phyloP scores from a whole-genome alignment of 805 yeast genomes.

The Ogataea neopini region DNA sequence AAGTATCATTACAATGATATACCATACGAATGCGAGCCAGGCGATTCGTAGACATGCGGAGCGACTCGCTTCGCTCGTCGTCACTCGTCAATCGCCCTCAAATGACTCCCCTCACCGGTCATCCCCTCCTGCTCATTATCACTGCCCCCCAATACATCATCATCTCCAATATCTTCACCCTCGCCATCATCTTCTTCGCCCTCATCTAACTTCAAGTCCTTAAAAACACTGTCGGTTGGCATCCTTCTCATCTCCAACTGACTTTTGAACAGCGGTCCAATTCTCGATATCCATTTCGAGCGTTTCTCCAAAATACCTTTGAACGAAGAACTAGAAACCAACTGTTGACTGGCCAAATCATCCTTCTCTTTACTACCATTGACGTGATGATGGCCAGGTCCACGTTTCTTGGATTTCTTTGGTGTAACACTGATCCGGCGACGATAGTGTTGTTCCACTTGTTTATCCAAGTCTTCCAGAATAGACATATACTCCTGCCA shows the following conservation, averaged over 20 bases:
- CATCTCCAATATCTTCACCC: conserved; percentile 26
- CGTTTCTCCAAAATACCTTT: conserved; percentile 83
- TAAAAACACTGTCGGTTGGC: conserved; percentile 64
- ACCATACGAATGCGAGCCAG: not conserved
- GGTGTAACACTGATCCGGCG: conserved; percentile 74
- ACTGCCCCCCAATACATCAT: conserved; percentile 23
- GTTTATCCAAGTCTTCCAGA: conserved; percentile 91
- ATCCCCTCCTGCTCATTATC: too few species aligned
- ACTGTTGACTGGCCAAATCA: conserved; percentile 41
- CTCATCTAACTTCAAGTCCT: conserved; percentile 27
- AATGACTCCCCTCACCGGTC: conserved; percentile 22
- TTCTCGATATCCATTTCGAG: conserved; percentile 80
- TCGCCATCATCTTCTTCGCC: conserved; percentile 30
- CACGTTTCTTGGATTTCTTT: conserved; percentile 60
- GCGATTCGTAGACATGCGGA: too few species aligned
- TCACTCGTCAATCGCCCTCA: conserved; percentile 9
- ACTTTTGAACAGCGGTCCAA: conserved; percentile 80
- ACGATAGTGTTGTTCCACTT: conserved; percentile 90
- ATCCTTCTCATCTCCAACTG: conserved; percentile 72
- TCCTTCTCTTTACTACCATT: conserved; percentile 28
- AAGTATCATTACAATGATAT: conserved; percentile 4
- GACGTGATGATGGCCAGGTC: conserved; percentile 25
- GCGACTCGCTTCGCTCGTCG: not conserved
- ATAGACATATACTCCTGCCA: conserved; percentile 93
- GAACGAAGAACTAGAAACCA: conserved; percentile 75